Conservation (phyloP, 805 yeast genomes). For the Kodamaea nitidulidarum region DNA sequence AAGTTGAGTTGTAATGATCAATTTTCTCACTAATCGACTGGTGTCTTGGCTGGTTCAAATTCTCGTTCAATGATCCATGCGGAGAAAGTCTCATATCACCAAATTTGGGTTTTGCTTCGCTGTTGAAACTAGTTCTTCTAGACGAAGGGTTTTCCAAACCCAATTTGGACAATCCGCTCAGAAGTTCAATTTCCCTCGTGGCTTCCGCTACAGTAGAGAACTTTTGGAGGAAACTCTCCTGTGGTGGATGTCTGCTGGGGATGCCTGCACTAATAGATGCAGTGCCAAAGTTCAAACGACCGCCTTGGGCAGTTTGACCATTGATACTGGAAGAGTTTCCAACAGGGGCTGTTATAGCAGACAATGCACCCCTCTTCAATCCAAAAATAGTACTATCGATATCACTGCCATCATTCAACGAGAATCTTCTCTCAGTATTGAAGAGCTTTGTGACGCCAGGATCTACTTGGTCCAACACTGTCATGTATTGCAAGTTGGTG, state of each 20-base stretch:
- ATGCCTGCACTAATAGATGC: slow-evolving; percentile 60
- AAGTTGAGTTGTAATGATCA: slow-evolving; percentile 48
- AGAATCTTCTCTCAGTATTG: slow-evolving; percentile 31
- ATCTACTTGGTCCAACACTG: slow-evolving; percentile 38
- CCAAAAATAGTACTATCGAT: slow-evolving; percentile 41
- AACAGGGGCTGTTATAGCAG: slow-evolving; percentile 45
- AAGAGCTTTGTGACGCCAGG: slow-evolving; percentile 38
- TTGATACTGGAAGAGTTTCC: slow-evolving; percentile 21
- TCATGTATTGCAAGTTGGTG: slow-evolving; percentile 21
- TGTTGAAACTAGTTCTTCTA: slow-evolving; percentile 52
- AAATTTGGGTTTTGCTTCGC: slow-evolving; percentile 19
- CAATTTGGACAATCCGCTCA: slow-evolving; percentile 38
- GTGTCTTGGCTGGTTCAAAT: slow-evolving; percentile 37
- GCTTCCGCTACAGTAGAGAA: slow-evolving; percentile 65
- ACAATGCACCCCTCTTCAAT: slow-evolving; percentile 44
- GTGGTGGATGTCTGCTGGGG: slow-evolving; percentile 44
- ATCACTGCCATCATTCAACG: slow-evolving; percentile 42
- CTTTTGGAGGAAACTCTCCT: slow-evolving; percentile 54
- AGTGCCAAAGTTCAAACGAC: slow-evolving; percentile 46
- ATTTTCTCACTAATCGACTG: slow-evolving; percentile 61
- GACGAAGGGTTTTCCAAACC: slow-evolving; percentile 35
- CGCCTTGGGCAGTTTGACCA: slow-evolving; percentile 20
- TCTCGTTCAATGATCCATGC: slow-evolving; percentile 41
- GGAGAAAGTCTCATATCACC: slow-evolving; percentile 26
- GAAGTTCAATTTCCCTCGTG: slow-evolving; percentile 58